Percentiles rank a stretch among this genome's conserved stretches.
Evolutionary conservation across 345 rosid species (phyloP).

Genomic region (Aurinia saxatilis): DNA sequence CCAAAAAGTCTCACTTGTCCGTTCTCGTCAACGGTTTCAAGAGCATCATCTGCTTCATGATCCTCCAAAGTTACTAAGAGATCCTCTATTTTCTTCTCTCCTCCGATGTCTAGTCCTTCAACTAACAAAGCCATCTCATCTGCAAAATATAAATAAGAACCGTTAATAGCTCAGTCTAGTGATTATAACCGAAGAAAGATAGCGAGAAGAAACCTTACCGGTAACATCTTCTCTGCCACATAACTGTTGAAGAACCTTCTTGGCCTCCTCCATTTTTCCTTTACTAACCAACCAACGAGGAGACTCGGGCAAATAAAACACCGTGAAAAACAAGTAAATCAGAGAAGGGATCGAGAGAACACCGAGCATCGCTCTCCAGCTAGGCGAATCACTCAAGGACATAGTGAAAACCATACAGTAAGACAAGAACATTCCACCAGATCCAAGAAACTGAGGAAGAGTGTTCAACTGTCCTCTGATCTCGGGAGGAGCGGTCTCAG

Average conservation of each 20-base stretch:
- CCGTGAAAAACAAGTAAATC: conserved; percentile 49
- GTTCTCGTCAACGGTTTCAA: conserved; percentile 47
- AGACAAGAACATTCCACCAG: conserved; percentile 89
- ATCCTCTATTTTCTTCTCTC: conserved; percentile 84
- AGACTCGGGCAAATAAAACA: conserved; percentile 93
- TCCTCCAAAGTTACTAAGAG: conserved; percentile 73
- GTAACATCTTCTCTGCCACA: conserved; percentile 93
- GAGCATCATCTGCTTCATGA: conserved; percentile 44
- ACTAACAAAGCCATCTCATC: conserved; percentile 97
- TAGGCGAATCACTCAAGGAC: conserved; percentile 65
- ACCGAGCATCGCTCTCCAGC: conserved; percentile 95
- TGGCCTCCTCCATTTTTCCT: conserved; percentile 89
- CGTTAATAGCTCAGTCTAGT: not conserved
- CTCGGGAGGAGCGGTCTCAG: conserved; percentile 96
- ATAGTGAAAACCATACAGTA: conserved; percentile 90
- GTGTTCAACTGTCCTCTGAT: conserved; percentile 87
- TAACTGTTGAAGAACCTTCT: conserved; percentile 71
- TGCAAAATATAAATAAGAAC: conserved; percentile 15
- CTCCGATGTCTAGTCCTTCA: conserved; percentile 93
- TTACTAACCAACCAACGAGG: conserved; percentile 99
- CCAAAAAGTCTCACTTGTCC: conserved; percentile 68
- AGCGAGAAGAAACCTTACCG: conserved; percentile 36
- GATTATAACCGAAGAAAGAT: not conserved
- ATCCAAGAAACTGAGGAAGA: conserved; percentile 90
- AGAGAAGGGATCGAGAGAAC: conserved; percentile 83